These are phyloP conservation scores for Rauvolfia tetraphylla DNA, from an alignment of 257 asterid species.

Conservation along the genomic window DNA sequence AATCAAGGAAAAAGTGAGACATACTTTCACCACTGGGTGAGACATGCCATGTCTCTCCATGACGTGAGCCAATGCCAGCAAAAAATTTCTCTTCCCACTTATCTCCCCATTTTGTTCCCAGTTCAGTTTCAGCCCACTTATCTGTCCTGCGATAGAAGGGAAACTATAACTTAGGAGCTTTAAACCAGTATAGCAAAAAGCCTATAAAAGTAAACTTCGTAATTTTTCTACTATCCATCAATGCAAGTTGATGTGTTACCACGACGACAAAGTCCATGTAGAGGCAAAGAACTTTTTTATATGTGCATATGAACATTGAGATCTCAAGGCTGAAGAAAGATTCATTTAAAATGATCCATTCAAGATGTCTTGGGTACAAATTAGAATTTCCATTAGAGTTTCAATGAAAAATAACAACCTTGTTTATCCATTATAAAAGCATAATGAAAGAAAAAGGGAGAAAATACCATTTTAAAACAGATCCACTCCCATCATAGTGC, in stretches of 20 bases:
- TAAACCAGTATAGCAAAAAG: neutral
- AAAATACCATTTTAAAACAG: slow-evolving; percentile 86
- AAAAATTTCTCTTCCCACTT: slow-evolving; percentile 98
- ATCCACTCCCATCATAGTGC: slow-evolving; percentile 95
- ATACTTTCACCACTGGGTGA: slow-evolving; percentile 63
- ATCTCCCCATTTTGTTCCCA: slow-evolving; percentile 99
- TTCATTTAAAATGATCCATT: neutral
- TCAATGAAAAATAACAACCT: neutral
- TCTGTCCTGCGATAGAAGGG: slow-evolving; percentile 71
- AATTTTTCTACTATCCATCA: no score
- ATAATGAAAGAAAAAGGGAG: slow-evolving; percentile 1
- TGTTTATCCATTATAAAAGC: neutral
- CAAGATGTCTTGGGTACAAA: neutral
- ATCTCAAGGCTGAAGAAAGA: neutral
- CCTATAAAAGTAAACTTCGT: neutral
- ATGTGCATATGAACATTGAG: neutral
- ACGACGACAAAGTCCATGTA: neutral
- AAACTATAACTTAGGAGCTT: slow-evolving; percentile 8
- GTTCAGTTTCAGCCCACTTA: slow-evolving; percentile 98
- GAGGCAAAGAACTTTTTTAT: neutral
- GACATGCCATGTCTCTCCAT: slow-evolving; percentile 99
- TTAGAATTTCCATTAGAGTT: neutral
- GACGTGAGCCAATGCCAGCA: slow-evolving; percentile 92
- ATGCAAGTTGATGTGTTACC: neutral
- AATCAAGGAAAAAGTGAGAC: slow-evolving; percentile 14